Base-by-base conservation (phyloP, 208 protist genomes). In the Crithidia sp. region DNA sequence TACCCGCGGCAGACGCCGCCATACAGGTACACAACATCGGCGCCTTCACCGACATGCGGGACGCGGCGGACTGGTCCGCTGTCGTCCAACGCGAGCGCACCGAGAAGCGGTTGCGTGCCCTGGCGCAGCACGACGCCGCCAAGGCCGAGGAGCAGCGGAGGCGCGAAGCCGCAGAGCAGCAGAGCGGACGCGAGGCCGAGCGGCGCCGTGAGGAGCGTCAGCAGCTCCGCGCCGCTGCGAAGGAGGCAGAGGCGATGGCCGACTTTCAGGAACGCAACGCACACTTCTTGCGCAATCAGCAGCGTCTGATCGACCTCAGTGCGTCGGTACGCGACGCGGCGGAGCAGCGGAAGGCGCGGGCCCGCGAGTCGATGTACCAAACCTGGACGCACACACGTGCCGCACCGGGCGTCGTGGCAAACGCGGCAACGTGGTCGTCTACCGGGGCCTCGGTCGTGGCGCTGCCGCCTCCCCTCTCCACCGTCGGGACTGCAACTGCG, bases 31-130 rank as follows among this genome's bases (percentile, higher is more conserved):
- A 78, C 67, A 72, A 72, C 52, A 13, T 78, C 19, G 41, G 40
- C 59, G 54, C 73, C 41, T 78, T 67, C 54, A 57, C 47, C 12
- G 59, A 59, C 37, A 67, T 78, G 66, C 73, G 73, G 19, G 73
- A 78, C n/a, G 65, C 66, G 7, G 73, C 73, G 13, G 73, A 78
- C 50, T 78, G 73, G 73, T 67, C 57, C 0, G 66, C 61, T 3
- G 73, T 40, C 39, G 52, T 78, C 39, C 73, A 72, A 60, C 73
- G 73, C 14, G 73, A 72, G 44, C 49, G 65, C 5, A 47, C 43
- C 39, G 58, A 78, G 7, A 78, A 78, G 66, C 58, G 67, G 43
- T 50, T 36, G 66, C 66, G 66, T 8, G 73, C 66, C 0, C 64
- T 78, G 9, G 64, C 73, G 9, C 37, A 17, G 56, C 73, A 72